Evolutionary conservation across 108 stramenopile genomes (phyloP).

Genomic region (Skeletonema marinoi): DNA sequence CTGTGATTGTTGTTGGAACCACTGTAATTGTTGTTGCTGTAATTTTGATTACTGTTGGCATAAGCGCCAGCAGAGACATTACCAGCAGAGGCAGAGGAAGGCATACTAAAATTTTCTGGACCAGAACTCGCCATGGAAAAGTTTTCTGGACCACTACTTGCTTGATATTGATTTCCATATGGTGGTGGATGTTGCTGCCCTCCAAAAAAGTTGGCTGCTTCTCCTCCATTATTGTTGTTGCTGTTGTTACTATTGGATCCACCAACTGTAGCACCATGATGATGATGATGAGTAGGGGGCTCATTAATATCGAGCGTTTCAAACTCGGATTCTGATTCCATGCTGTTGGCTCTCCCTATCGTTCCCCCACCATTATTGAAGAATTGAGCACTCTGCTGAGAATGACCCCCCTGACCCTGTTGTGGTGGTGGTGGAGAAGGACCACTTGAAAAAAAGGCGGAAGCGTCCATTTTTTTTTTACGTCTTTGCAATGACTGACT

Average conservation of each 20-base stretch:
- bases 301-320: constrained; percentile 7
- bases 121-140: background rate
- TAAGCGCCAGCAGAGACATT: too few relatives aligned
- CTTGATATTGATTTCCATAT: background rate
- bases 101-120: background rate
- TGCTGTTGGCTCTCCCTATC: background rate
- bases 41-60: background rate
- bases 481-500: background rate
- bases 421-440: background rate
- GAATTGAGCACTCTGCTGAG: too few relatives aligned
- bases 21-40: background rate
- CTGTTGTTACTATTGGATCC: too few relatives aligned
- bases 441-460: background rate
- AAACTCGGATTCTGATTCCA: background rate
- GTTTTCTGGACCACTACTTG: background rate
- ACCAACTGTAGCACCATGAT: too few relatives aligned
- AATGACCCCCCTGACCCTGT: background rate
- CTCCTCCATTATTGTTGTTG: too few relatives aligned
- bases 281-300: background rate
- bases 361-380: background rate
- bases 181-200: background rate
- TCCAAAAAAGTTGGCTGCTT: background rate
- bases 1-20: too few relatives aligned
- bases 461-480: background rate
- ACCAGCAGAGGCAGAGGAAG: background rate